Conservation (phyloP, 148 eudicot species). For the Chenopodium formosanum region DNA sequence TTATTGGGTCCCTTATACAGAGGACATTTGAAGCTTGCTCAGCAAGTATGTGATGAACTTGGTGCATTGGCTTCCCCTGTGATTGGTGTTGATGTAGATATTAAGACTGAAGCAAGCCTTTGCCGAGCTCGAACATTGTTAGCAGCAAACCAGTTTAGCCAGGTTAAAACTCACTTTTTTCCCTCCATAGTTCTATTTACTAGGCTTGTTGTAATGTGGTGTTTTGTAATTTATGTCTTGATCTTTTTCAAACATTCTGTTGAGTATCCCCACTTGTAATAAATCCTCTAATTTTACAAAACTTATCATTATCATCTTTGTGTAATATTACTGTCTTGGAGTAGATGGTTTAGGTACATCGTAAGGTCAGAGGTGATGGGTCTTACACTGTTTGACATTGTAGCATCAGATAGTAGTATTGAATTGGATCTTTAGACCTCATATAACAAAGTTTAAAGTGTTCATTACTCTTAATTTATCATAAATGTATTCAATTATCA, state of each 20-base stretch:
- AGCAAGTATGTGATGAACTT: conserved; percentile 84
- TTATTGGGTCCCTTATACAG: conserved; percentile 37
- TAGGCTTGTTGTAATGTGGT: neutral
- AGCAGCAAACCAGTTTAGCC: conserved; percentile 86
- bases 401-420: neutral
- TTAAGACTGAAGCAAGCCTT: conserved; percentile 86
- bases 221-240: neutral
- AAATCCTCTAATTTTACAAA: too few species aligned
- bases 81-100: conserved; percentile 83
- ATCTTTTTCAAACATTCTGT: neutral
- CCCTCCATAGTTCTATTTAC: neutral
- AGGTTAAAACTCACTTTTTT: conserved; percentile 43
- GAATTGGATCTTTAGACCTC: neutral
- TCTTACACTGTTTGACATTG: neutral
- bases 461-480: neutral
- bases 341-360: neutral
- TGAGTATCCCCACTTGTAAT: neutral
- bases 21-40: conserved; percentile 84
- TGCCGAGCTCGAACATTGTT: conserved; percentile 93
- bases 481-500: neutral
- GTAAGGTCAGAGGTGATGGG: neutral
- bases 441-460: neutral
- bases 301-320: neutral
- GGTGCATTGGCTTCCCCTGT: conserved; percentile 86
- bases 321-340: neutral